Evolutionary conservation across 192 early-diverging fungal genomes (phyloP).

Genomic region (Phlyctochytrium arcticum): DNA sequence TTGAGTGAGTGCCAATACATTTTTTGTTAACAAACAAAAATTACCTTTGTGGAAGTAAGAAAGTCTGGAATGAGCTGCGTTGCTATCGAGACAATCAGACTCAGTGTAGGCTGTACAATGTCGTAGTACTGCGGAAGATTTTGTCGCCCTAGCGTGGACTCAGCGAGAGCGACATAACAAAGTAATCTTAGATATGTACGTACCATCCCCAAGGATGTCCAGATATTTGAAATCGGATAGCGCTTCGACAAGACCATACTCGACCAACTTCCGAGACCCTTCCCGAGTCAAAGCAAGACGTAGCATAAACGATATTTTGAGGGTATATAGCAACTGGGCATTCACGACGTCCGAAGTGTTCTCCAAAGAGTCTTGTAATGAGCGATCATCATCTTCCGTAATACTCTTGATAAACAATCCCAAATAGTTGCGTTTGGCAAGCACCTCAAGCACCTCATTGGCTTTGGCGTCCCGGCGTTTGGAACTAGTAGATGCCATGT

Average conservation of each 20-base stretch:
- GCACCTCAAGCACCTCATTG: slow-evolving; percentile 31
- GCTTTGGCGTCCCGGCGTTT: not conserved
- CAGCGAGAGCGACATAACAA: not conserved
- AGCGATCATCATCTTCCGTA: slow-evolving; percentile 34
- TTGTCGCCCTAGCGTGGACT: not conserved
- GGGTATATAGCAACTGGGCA: slow-evolving; percentile 67
- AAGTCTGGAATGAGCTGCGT: slow-evolving; percentile 38
- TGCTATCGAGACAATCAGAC: slow-evolving; percentile 53
- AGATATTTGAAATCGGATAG: slow-evolving; percentile 70
- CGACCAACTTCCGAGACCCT: slow-evolving; percentile 73
- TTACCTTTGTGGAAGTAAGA: slow-evolving; percentile 38
- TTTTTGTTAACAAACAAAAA: slow-evolving; percentile 27
- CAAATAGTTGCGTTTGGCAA: slow-evolving; percentile 47
- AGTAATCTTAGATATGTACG: slow-evolving; percentile 22
- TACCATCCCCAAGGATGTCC: slow-evolving; percentile 47
- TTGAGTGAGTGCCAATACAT: not conserved
- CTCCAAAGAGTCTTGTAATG: slow-evolving; percentile 29
- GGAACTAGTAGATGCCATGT: slow-evolving; percentile 18
- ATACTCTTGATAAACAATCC: slow-evolving; percentile 41
- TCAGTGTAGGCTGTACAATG: slow-evolving; percentile 34
- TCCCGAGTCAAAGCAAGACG: slow-evolving; percentile 69
- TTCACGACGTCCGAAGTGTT: slow-evolving; percentile 7
- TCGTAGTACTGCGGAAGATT: not conserved
- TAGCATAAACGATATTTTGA: slow-evolving; percentile 77
- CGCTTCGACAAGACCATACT: slow-evolving; percentile 74